These are phyloP conservation scores for Madurella fahalii DNA, from an alignment of 2,329 filamentous ascomycete species.

Conservation along the genomic window DNA sequence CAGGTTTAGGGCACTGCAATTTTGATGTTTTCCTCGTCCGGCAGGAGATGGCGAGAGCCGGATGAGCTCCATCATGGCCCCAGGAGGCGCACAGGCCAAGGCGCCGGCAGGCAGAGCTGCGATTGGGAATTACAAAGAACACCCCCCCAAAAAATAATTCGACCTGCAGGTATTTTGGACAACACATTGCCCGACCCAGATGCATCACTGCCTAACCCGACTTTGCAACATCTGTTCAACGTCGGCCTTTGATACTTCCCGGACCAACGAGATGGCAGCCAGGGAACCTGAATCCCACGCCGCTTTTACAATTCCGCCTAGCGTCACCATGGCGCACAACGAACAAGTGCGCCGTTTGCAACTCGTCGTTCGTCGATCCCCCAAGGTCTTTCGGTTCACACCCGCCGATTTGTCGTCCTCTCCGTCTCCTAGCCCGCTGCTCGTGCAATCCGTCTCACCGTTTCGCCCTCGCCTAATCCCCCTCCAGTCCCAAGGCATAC, in stretches of 20 bases:
- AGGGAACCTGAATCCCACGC: constrained; percentile 27
- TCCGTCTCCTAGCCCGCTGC: constrained; percentile 5
- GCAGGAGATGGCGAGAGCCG: not conserved
- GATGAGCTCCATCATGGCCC: not conserved
- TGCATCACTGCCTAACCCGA: constrained; percentile 29
- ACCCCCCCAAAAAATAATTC: constrained; percentile 16
- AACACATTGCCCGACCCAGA: constrained; percentile 28
- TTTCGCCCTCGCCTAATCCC: constrained; percentile 12
- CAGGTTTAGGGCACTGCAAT: constrained; percentile 1
- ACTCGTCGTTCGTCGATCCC: constrained; percentile 18
- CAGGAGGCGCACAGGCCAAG: constrained; percentile 20
- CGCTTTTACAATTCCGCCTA: constrained; percentile 32
- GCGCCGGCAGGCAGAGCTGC: not conserved
- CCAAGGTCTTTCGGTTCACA: constrained; percentile 18
- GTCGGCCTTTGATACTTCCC: constrained; percentile 17
- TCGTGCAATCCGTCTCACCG: constrained; percentile 12
- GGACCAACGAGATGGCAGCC: constrained; percentile 22
- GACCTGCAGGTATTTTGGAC: constrained; percentile 22
- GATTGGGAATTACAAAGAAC: not conserved
- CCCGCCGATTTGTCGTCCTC: constrained; percentile 12
- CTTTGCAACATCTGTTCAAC: constrained; percentile 25
- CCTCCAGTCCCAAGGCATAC: constrained; percentile 10
- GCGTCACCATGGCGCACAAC: constrained; percentile 35
- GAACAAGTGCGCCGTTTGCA: constrained; percentile 3
- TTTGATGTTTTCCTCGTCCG: not conserved